phyloP scores from a whole-genome alignment of 106 monocot species.

The Narthecium ossifragum region DNA sequence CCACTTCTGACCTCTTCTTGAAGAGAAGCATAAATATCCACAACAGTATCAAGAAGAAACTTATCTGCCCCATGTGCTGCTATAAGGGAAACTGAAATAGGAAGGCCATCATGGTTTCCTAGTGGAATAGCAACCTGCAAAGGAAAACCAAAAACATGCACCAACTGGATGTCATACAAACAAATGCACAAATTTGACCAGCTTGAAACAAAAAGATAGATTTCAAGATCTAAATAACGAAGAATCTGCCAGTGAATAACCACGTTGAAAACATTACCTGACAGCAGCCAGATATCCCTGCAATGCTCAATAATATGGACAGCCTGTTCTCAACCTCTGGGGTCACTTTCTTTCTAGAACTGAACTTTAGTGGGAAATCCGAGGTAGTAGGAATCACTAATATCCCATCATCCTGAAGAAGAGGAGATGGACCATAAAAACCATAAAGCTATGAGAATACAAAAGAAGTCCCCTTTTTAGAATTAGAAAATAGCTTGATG shows the following conservation, averaged over 20 bases:
- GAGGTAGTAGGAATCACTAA: conserved; percentile 77
- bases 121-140: conserved; percentile 68
- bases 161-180: no score
- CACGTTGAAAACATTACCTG: conserved; percentile 72
- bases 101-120: conserved; percentile 62
- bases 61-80: conserved; percentile 90
- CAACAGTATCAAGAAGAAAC: conserved; percentile 85
- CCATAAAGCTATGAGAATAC: no score
- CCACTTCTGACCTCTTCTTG: conserved; percentile 68
- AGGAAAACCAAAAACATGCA: neutral
- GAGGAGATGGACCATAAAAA: no score
- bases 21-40: conserved; percentile 69
- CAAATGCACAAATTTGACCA: no score
- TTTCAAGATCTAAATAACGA: no score
- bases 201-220: no score
- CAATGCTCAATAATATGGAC: conserved; percentile 62
- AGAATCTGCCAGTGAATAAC: no score
- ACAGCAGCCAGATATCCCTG: conserved; percentile 90
- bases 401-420: conserved; percentile 73
- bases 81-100: conserved; percentile 73
- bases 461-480: no score
- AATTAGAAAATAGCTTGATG: no score
- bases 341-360: conserved; percentile 47
- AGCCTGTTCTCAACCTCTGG: conserved; percentile 52
- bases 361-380: conserved; percentile 45